Percentiles rank a stretch among this genome's conserved stretches.
These are phyloP conservation scores for Aschersonia sp. DNA, from an alignment of 2,329 filamentous ascomycete genomes.

Conservation along the genomic window DNA sequence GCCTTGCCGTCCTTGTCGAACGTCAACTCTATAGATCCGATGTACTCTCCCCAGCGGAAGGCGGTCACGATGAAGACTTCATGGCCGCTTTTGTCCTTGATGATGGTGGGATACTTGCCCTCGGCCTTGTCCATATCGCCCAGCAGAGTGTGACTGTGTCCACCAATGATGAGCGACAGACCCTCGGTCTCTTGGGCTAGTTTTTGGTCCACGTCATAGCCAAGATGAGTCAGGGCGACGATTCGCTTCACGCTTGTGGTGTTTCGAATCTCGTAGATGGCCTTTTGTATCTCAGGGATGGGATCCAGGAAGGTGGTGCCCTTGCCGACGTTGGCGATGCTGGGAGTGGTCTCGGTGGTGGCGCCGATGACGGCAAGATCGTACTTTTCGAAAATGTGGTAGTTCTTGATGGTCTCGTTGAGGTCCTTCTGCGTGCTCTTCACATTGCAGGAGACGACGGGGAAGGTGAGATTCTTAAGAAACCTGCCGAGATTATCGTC, in stretches of 20 bases:
- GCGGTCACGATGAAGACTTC: slow-evolving; percentile 57
- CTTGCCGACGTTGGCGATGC: slow-evolving; percentile 42
- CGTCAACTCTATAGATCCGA: slow-evolving; percentile 53
- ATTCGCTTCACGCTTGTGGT: slow-evolving; percentile 50
- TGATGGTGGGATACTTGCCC: slow-evolving; percentile 50
- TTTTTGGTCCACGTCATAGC: slow-evolving; percentile 47
- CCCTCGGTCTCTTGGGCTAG: slow-evolving; percentile 45
- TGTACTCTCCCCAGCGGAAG: slow-evolving; percentile 54
- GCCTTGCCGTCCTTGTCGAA: slow-evolving; percentile 47
- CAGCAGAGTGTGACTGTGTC: slow-evolving; percentile 45
- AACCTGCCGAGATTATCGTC: slow-evolving; percentile 49
- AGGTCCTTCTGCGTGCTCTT: slow-evolving; percentile 42
- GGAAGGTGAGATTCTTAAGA: slow-evolving; percentile 48
- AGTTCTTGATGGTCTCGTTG: slow-evolving; percentile 50
- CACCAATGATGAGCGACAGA: slow-evolving; percentile 54
- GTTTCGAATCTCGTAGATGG: slow-evolving; percentile 45
- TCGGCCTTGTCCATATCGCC: slow-evolving; percentile 42
- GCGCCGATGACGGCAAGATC: slow-evolving; percentile 49
- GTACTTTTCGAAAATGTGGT: slow-evolving; percentile 48
- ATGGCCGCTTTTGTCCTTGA: slow-evolving; percentile 43
- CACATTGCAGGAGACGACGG: slow-evolving; percentile 49
- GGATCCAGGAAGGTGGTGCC: slow-evolving; percentile 44
- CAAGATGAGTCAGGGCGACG: slow-evolving; percentile 52
- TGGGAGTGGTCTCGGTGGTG: slow-evolving; percentile 22
- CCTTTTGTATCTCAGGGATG: slow-evolving; percentile 42